Base-by-base conservation (phyloP, 2,329 filamentous ascomycete genomes). In the Sporothrix brasiliensis region DNA sequence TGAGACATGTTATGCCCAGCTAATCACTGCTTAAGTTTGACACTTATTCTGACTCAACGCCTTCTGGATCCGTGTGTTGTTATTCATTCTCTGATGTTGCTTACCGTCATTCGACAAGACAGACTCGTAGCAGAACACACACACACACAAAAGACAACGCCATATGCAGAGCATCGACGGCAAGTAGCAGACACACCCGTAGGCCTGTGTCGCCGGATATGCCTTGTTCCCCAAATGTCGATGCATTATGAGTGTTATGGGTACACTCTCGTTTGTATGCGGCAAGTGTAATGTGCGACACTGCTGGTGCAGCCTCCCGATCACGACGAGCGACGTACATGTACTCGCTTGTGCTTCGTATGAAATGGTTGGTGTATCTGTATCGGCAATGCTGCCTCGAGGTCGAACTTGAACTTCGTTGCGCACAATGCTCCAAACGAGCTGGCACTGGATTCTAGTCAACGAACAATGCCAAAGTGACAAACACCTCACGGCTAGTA, bases 161-260 rank as follows among this genome's bases (percentile, higher is more conserved):
- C 11, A 47, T 14, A 63, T 63, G 58, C 58, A 63, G 24, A 24
- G 39, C 58, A 63, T 47, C 39, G 58, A 63, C 39, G 7, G 39
- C 21, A 13, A 39, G 58, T 11, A 63, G 16, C 19, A n/a, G 58
- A 47, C 44, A 44, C 27, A 27, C 58, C 39, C 39, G 39, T 6
- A 16, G 4, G 21, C 39, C 39, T 27, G 58, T 47, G 39, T 27
- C 21, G 21, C 58, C 39, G 39, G 58, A 27, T 16, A 16, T 39
- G 39, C 58, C 11, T 61, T 61, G 58, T 10, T 47, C 39, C 39
- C 56, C n/a, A 3, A 24, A 27, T 54, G 53, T 30, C 4, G 41
- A 44, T 16, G 41, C 2, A 44, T 4, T 9, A 16, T 4, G 3
- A 16, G 13, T 44, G 41, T 44, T 44, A 4, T 44, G 53, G 13